These are phyloP conservation scores for Solanum chacoense DNA, from an alignment of 305 asterid species.

Conservation along the genomic window DNA sequence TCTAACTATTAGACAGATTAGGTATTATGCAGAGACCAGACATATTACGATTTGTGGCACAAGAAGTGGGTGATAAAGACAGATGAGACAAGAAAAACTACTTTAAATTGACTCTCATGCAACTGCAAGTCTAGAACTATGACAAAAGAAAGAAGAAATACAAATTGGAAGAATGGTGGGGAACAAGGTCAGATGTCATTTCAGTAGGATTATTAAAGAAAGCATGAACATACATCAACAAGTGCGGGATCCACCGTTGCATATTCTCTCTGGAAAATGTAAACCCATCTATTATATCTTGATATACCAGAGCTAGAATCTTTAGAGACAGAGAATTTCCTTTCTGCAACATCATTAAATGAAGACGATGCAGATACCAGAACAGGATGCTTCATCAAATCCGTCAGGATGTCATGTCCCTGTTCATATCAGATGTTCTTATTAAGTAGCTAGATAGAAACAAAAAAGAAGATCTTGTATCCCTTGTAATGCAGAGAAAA, in stretches of 20 bases:
- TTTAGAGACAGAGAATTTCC: constrained; percentile 39
- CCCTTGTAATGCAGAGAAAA: background rate
- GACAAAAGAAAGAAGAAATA: background rate
- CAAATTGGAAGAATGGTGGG: background rate
- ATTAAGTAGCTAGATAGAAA: background rate
- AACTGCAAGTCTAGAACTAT: background rate
- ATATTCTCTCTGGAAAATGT: constrained; percentile 81
- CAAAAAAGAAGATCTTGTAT: background rate
- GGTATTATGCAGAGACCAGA: background rate
- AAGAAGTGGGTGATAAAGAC: background rate
- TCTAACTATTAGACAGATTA: background rate
- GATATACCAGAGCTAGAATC: constrained; percentile 21
- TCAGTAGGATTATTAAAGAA: background rate
- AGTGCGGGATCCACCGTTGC: constrained; percentile 79
- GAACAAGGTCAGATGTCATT: background rate
- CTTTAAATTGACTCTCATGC: background rate
- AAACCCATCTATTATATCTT: constrained; percentile 41
- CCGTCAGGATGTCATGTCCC: constrained; percentile 46
- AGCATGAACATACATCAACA: constrained; percentile 51
- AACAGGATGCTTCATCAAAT: constrained; percentile 68
- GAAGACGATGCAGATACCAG: constrained; percentile 53
- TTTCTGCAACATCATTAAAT: constrained; percentile 40
- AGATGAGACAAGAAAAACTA: background rate
- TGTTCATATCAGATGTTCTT: constrained; percentile 10
- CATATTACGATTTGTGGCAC: background rate